Evolutionary conservation across 2,329 filamentous ascomycete species (phyloP).

Genomic region (Cladosporium sp.): DNA sequence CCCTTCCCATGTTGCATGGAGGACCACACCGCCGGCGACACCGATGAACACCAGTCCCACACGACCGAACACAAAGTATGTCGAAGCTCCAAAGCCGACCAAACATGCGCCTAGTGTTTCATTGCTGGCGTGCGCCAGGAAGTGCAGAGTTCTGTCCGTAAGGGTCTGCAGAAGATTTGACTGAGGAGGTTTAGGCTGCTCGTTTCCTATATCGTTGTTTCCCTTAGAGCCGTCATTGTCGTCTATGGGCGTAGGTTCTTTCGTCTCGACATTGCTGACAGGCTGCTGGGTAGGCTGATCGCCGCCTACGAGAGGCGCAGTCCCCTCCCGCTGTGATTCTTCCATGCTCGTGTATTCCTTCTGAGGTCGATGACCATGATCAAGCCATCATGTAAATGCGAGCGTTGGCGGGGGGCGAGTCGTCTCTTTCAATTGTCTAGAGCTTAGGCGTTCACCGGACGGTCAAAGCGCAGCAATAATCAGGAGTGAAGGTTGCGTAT

Average conservation of each 20-base stretch:
- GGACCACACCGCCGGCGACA: conserved; percentile 69
- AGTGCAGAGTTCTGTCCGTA: conserved; percentile 53
- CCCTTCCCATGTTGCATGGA: conserved; percentile 83
- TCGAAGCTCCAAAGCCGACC: conserved; percentile 67
- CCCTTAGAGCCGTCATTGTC: background rate
- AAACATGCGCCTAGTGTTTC: conserved; percentile 70
- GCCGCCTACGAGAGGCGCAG: conserved; percentile 14
- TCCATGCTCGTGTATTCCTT: conserved; percentile 24
- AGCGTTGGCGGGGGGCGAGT: background rate
- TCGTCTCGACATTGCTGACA: conserved; percentile 15
- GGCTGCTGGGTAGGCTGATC: conserved; percentile 4
- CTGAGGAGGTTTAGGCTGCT: background rate
- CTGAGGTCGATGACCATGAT: background rate
- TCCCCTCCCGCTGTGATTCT: conserved; percentile 19
- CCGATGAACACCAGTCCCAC: conserved; percentile 83
- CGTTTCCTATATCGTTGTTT: background rate
- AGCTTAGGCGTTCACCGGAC: background rate
- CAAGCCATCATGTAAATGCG: background rate
- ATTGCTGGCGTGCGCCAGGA: conserved; percentile 76
- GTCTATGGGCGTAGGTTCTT: background rate
- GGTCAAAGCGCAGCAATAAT: background rate
- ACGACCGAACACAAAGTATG: conserved; percentile 78
- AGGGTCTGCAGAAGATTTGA: conserved; percentile 31
- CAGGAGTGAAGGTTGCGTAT: conserved; percentile 6
- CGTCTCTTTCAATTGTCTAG: background rate